Base-by-base conservation (phyloP, 169 alveolate species). In the Plasmodium cynomolgi region DNA sequence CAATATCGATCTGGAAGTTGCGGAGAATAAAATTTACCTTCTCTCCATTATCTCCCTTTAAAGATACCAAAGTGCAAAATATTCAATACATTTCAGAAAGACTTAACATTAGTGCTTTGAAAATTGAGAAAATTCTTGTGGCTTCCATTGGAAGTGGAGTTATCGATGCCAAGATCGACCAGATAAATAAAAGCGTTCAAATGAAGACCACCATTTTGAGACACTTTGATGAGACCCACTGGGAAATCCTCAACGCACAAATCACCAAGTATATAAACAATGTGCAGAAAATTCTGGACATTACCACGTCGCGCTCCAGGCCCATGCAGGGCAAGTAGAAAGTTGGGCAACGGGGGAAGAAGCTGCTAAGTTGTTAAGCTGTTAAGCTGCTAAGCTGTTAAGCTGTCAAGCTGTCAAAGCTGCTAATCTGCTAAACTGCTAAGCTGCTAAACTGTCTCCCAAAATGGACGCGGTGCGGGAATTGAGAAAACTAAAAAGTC, bases 81-180 rank as follows among this genome's bases (percentile, higher is more conserved):
- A 79, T 90, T 1, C 79, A 83, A 44, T 71, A 33, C 29, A 82
- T 90, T 9, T 79, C 95, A 50, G 92, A 96, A 39, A 7, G 74
- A 41, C 92, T 96, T 41, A 80, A 92, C 72, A 86, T 96, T 3
- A 71, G 95, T 6, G 37, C 62, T 37, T 68, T 94, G 62, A 93
- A 94, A 39, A 93, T 92, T 47, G 97, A 96, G 62, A 84, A 96
- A 74, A 88, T 96, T 73, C 93, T 96, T 11, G 97, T 96, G 17
- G 80, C 96, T 50, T 96, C 97, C 54, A 96, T 96, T 41, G 95
- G 95, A 62, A 96, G 93, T 94, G 97, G 96, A 20, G 96, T 96
- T 44, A 92, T 96, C 41, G 96, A 96, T 50, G 97, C 95, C 5
- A 92, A 94, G 54, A 94, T 94, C 13, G 97, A 96, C 93, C 97